Conservation (phyloP, 1,139 yeast genomes). For the Geotrichum macrosporum region DNA sequence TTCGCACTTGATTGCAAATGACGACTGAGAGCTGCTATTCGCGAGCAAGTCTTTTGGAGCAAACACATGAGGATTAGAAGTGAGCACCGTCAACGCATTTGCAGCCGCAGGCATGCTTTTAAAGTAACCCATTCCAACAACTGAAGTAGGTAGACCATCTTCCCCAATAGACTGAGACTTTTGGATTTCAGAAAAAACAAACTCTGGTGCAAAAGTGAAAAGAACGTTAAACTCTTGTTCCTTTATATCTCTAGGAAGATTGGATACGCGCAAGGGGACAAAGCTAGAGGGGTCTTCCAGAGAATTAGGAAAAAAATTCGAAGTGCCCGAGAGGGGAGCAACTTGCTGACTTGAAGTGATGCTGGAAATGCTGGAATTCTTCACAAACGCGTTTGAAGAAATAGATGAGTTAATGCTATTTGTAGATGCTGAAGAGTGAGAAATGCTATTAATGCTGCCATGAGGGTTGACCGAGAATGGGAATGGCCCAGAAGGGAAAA, state of each 20-base stretch:
- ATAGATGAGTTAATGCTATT: conserved; percentile 15
- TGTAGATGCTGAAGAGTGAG: conserved; percentile 19
- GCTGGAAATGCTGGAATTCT: conserved; percentile 16
- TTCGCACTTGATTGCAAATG: conserved; percentile 30
- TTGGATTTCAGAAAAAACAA: conserved; percentile 56
- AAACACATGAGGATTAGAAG: conserved; percentile 63
- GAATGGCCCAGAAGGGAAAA: conserved; percentile 16
- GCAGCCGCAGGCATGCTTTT: conserved; percentile 60
- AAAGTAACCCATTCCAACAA: conserved; percentile 58
- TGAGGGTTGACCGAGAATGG: conserved; percentile 14
- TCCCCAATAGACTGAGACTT: conserved; percentile 34
- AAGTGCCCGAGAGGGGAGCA: conserved; percentile 11
- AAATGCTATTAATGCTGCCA: conserved; percentile 21
- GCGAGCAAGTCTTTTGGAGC: conserved; percentile 19
- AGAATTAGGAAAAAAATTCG: conserved; percentile 18
- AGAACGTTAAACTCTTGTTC: conserved; percentile 71
- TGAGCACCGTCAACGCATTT: conserved; percentile 65
- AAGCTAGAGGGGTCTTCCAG: conserved; percentile 12
- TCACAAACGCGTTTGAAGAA: conserved; percentile 10
- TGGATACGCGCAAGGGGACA: conserved; percentile 43
- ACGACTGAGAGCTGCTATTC: conserved; percentile 21
- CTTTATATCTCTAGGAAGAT: conserved; percentile 69
- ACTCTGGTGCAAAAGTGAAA: conserved; percentile 77
- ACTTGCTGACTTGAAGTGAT: conserved; percentile 4
- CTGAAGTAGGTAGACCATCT: conserved; percentile 36